Base-by-base conservation (phyloP, 192 early-diverging fungal genomes). In the Entophlyctis luteolus region DNA sequence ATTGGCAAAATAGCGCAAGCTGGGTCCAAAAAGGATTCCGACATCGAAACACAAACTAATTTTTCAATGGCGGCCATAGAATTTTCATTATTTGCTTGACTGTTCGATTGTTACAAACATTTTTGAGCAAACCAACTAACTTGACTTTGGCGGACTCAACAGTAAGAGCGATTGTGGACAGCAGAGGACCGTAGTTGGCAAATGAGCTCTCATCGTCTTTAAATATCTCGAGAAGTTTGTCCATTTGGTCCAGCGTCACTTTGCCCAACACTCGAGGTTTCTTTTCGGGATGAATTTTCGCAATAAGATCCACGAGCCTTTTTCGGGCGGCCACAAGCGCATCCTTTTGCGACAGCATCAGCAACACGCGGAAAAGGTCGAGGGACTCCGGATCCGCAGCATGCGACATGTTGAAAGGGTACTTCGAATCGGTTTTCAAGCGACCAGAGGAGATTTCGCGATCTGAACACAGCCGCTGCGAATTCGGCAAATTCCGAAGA, bases 291-390 rank as follows among this genome's bases (percentile, higher is more conserved):
- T 48, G 42, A 25, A 57, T 45, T 29, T 55, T 52, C 1, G 33
- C 65, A 55, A 67, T 55, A 27, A 68, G 27, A 33, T 68, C 67
- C 36, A 68, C 67, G 6, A 68, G 3, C 4, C 67, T 36, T 47
- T 68, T 68, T 16, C 67, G 54, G 8, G 25, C 27, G n/a, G 67
- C 55, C 53, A 68, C 67, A 4, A 58, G 39, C 23, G 42, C 25
- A 20, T 68, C 67, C 32, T 68, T 68, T 22, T 10, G 16, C 1
- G 35, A 27, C 18, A 68, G 67, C 37, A 59, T 59, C n/a, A 45
- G 32, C 16, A 68, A 22, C 2, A 68, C 67, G 16, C 37, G 32
- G 3, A 68, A 28, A 12, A 59, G 33, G 28, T 68, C 67, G 42
- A 68, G 14, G 12, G 67, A 25, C 2, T 68, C 67, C 12, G 55